Evolutionary conservation across 2,329 filamentous ascomycete species (phyloP), one percentile per base, ranked within the genome.

Genomic region (Aspergillus terreus): DNA sequence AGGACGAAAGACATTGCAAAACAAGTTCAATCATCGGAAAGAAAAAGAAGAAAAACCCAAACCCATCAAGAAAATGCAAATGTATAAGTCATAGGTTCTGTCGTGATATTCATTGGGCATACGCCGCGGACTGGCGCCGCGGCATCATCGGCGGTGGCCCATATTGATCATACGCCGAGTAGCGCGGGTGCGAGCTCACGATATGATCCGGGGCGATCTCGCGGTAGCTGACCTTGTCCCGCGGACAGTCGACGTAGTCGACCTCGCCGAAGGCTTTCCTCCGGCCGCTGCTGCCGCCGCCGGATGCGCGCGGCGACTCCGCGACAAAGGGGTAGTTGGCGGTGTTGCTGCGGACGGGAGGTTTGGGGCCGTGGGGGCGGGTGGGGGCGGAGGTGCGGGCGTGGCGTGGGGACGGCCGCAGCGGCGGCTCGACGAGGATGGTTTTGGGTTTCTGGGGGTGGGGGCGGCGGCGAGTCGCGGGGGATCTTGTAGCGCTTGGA

Each of bases 401-500:
- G 47, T 68, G 62, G 46, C 64, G 63, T 19, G 64, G 54, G 7
- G 60, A 55, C 41, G 59, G 54, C 30, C 58, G 52, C 4, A 58
- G 54, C 4, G 60, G 52, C 10, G 53, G 58, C 40, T 72, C 68
- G 44, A 67, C 58, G 15, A 64, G 42, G 15, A 65, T 53, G 7
- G 56, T 59, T 3, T 71, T 67, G 11, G 11, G 58, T 53, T 15
- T n/a, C 7, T 17, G 35, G 35, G 15, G 35, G 5, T 6, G 23
- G 23, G 5, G 23, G 14, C 35, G 35, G 15, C 35, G 35, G 14
- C 35, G 35, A 38, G 14, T 69, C 62, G 12, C 58, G 54, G 17
- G 63, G 50, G 30, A 68, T 61, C 52, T 62, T 68, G 57, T 71
- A 71, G 44, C 66, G 70, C 41, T 63, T 62, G 6, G 64, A 55